These are phyloP conservation scores for Epichloe baconii DNA, from an alignment of 2,329 filamentous ascomycete species.

Conservation along the genomic window DNA sequence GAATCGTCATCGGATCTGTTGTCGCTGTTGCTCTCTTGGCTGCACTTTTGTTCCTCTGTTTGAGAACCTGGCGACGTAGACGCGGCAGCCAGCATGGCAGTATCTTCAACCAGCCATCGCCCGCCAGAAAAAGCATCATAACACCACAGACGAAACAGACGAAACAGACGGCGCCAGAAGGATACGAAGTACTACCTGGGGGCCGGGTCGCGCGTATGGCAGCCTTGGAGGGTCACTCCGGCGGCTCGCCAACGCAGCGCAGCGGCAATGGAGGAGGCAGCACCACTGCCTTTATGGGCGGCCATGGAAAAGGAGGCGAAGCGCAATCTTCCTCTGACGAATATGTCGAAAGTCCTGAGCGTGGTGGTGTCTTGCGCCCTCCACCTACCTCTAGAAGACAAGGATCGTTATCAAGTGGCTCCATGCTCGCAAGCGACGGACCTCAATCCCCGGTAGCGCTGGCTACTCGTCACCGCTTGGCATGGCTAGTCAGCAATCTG, in stretches of 20 bases:
- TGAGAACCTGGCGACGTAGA: slow-evolving; percentile 36
- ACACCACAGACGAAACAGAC: slow-evolving; percentile 22
- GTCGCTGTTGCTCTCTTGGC: slow-evolving; percentile 57
- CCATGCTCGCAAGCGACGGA: slow-evolving; percentile 57
- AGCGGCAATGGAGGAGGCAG: slow-evolving; percentile 23
- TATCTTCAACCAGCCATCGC: slow-evolving; percentile 83
- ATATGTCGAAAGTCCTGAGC: slow-evolving; percentile 57
- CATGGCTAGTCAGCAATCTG: slow-evolving; percentile 77
- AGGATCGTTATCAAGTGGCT: slow-evolving; percentile 82
- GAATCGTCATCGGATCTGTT: slow-evolving; percentile 73
- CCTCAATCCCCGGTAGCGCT: slow-evolving; percentile 58
- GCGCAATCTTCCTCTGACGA: slow-evolving; percentile 59
- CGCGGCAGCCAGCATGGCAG: slow-evolving; percentile 52
- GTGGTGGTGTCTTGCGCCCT: slow-evolving; percentile 41
- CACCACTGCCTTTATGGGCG: slow-evolving; percentile 31
- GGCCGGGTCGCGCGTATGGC: slow-evolving; percentile 93
- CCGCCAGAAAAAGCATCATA: slow-evolving; percentile 38
- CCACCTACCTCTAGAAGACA: slow-evolving; percentile 54
- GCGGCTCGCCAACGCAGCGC: slow-evolving; percentile 44
- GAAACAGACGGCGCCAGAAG: slow-evolving; percentile 28
- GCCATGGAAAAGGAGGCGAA: slow-evolving; percentile 32
- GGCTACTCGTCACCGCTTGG: slow-evolving; percentile 76
- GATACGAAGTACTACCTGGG: slow-evolving; percentile 67
- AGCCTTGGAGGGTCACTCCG: slow-evolving; percentile 66
- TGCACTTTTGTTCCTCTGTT: slow-evolving; percentile 55